phyloP scores from a whole-genome alignment of 352 stramenopile species.

The Phytophthora pisi region DNA sequence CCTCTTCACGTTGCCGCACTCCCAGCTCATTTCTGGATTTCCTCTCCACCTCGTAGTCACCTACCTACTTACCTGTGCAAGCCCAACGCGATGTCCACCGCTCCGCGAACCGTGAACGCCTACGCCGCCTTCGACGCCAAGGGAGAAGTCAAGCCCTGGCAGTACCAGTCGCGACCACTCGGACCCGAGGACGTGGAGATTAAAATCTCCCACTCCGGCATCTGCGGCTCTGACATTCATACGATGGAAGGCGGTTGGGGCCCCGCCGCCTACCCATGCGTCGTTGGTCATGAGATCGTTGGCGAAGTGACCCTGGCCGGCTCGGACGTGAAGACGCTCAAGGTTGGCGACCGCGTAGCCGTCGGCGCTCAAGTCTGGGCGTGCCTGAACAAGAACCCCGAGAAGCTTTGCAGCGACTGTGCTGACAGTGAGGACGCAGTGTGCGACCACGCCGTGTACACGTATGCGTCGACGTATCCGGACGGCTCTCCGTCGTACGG shows the following conservation, averaged over 20 bases:
- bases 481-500: conserved; percentile 1
- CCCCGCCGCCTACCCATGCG: conserved; percentile 1
- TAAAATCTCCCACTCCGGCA: conserved; percentile 4
- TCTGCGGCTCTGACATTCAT: conserved; percentile 11
- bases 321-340: background rate
- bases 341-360: background rate
- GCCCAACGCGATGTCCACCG: background rate
- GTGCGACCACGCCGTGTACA: background rate
- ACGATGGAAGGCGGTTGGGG: conserved; percentile 4
- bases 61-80: background rate
- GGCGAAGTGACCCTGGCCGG: conserved; percentile 5
- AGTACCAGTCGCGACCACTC: conserved; percentile 7
- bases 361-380: conserved; percentile 1
- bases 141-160: conserved; percentile 20
- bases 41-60: background rate
- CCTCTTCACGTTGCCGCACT: background rate
- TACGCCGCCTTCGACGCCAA: conserved; percentile 16
- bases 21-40: background rate
- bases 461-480: background rate
- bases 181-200: conserved; percentile 4
- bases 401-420: background rate
- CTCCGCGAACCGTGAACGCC: conserved; percentile 3
- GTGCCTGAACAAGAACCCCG: conserved; percentile 4
- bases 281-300: conserved; percentile 14
- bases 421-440: background rate